A percentile compares a stretch with the other conserved stretches of the same genome.
These are phyloP conservation scores for Suzukiozyma palmioleophila DNA, from an alignment of 1,139 yeast species.

Conservation along the genomic window DNA sequence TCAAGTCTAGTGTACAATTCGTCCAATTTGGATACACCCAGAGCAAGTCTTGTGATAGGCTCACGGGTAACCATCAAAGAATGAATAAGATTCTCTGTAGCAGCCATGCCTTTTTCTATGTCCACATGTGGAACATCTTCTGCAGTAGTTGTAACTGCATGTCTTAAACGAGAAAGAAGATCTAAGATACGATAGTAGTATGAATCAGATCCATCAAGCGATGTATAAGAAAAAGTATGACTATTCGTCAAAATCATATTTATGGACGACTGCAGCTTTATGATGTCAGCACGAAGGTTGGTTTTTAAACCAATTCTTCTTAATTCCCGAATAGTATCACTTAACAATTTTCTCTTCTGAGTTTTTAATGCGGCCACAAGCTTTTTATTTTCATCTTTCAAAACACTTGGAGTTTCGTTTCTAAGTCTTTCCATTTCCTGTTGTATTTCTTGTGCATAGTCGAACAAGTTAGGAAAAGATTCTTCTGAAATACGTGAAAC, in stretches of 20 bases:
- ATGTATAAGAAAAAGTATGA: slow-evolving; percentile 36
- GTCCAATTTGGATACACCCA: slow-evolving; percentile 10
- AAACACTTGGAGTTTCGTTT: slow-evolving; percentile 70
- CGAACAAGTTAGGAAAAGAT: slow-evolving; percentile 38
- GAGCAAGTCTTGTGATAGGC: slow-evolving; percentile 36
- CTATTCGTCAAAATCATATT: slow-evolving; percentile 58
- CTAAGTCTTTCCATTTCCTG: slow-evolving; percentile 60
- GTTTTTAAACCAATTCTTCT: slow-evolving; percentile 72
- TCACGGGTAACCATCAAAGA: slow-evolving; percentile 47
- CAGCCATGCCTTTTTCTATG: slow-evolving; percentile 72
- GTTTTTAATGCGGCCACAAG: slow-evolving; percentile 66
- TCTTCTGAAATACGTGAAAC: slow-evolving; percentile 31
- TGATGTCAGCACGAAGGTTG: slow-evolving; percentile 60
- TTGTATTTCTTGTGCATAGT: slow-evolving; percentile 50
- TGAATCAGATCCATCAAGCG: slow-evolving; percentile 47
- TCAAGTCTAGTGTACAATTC: slow-evolving; percentile 13
- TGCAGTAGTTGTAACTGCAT: slow-evolving; percentile 54
- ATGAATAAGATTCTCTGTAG: slow-evolving; percentile 68
- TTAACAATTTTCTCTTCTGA: slow-evolving; percentile 73
- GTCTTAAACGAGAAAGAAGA: slow-evolving; percentile 72
- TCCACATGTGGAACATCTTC: slow-evolving; percentile 77
- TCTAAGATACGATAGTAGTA: slow-evolving; percentile 72
- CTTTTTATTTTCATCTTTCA: slow-evolving; percentile 74
- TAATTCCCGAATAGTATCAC: slow-evolving; percentile 72
- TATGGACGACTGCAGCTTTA: slow-evolving; percentile 57